Conservation (phyloP, 805 yeast species). For the Yueomyces sinensis region DNA sequence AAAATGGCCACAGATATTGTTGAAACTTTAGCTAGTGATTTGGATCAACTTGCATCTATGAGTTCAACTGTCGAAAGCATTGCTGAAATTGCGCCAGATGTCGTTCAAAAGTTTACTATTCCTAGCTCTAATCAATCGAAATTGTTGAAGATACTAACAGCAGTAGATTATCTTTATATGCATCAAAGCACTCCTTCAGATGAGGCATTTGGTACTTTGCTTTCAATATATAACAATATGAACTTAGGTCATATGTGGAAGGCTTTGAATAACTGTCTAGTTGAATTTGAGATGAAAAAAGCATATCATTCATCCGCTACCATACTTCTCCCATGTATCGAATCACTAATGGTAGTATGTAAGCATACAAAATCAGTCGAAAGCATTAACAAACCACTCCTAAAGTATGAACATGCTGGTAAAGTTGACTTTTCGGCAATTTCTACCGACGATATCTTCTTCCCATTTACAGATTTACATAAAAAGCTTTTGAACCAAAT, state of each 20-base stretch:
- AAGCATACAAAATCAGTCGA: slow-evolving; percentile 48
- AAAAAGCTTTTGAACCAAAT: slow-evolving; percentile 78
- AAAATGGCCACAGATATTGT: slow-evolving; percentile 51
- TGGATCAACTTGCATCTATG: slow-evolving; percentile 32
- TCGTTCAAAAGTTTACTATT: slow-evolving; percentile 57
- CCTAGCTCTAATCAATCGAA: slow-evolving; percentile 82
- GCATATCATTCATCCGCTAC: slow-evolving; percentile 57
- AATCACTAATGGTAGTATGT: slow-evolving; percentile 91
- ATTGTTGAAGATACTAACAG: slow-evolving; percentile 72
- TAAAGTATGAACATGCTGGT: slow-evolving; percentile 45
- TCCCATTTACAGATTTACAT: slow-evolving; percentile 80
- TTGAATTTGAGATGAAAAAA: slow-evolving; percentile 45
- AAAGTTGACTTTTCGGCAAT: slow-evolving; percentile 57
- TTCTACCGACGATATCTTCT: slow-evolving; percentile 67
- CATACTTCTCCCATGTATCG: slow-evolving; percentile 73
- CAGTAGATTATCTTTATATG: slow-evolving; percentile 70
- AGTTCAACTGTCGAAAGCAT: not conserved
- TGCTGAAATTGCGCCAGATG: slow-evolving; percentile 35
- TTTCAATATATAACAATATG: slow-evolving; percentile 49
- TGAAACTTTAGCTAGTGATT: slow-evolving; percentile 37
- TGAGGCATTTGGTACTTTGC: slow-evolving; percentile 32
- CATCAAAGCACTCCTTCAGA: slow-evolving; percentile 15
- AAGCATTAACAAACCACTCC: slow-evolving; percentile 35
- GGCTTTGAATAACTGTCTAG: slow-evolving; percentile 60
- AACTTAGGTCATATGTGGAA: slow-evolving; percentile 77